Percentiles rank a stretch among this genome's conserved stretches.
phyloP scores from a whole-genome alignment of 1,139 yeast species.

The Taphrina confusa region DNA sequence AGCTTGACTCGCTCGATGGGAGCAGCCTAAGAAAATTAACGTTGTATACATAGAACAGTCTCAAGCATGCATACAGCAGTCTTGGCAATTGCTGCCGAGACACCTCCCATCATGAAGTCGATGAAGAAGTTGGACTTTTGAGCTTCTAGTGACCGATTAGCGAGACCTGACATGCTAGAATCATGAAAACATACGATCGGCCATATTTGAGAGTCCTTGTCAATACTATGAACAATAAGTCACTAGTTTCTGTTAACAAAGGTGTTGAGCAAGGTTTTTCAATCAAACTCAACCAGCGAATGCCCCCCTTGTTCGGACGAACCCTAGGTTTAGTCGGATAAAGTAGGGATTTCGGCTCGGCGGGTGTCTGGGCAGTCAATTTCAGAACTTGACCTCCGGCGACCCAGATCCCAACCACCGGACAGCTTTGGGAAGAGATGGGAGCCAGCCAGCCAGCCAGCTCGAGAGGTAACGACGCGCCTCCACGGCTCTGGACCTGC shows the following conservation, averaged over 20 bases:
- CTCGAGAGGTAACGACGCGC: no score
- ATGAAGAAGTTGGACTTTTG: slow-evolving; percentile 49
- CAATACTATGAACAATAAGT: slow-evolving; percentile 11
- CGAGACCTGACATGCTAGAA: neutral
- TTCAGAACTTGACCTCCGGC: no score
- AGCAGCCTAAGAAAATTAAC: slow-evolving; percentile 54
- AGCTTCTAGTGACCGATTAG: slow-evolving; percentile 8
- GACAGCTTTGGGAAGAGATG: no score
- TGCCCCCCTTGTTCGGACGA: neutral
- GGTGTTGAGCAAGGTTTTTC: slow-evolving; percentile 7
- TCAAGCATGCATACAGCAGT: slow-evolving; percentile 52
- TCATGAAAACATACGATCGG: slow-evolving; percentile 9
- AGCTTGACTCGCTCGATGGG: slow-evolving; percentile 82
- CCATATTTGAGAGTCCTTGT: slow-evolving; percentile 15
- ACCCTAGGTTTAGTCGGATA: slow-evolving; percentile 18
- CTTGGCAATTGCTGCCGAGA: slow-evolving; percentile 81
- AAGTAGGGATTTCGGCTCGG: slow-evolving; percentile 5
- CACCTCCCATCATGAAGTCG: slow-evolving; percentile 78
- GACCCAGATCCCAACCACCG: no score
- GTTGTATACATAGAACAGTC: neutral
- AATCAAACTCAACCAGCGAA: slow-evolving; percentile 7
- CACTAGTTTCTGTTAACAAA: neutral
- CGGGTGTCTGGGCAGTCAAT: neutral
- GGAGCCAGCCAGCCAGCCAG: no score
- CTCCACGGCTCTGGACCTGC: no score